Evolutionary conservation across 139 green algal genomes (phyloP), one percentile per base, ranked within the genome.

Genomic region (Tetradesmus lagerheimii): DNA sequence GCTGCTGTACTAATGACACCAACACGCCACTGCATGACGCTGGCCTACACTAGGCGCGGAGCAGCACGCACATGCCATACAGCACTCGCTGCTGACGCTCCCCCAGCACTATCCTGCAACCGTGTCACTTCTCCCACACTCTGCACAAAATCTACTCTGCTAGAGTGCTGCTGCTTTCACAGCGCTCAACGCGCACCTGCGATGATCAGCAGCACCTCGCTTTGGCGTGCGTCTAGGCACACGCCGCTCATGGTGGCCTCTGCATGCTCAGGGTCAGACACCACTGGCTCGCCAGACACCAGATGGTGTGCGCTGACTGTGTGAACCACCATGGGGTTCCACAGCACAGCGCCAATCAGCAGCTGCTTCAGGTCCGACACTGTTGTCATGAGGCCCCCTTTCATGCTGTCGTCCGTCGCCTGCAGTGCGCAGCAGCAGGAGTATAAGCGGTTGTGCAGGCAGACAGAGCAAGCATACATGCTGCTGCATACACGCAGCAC

Each of bases 341-440:
- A 88, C 64, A 88, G 83, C 62, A 88, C 20, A 0, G 83, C 64
- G 12, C 83, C 83, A 16, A 88, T 39, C 35, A 88, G 83, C 83
- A 88, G 83, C 83, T 88, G 83, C 83, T 88, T 88, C 57, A 88
- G 83, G 64, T 88, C 83, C 9, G 62, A 34, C 9, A 88, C 64
- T 41, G 83, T 88, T 0, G 62, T 80, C 37, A 80, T 80, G 18
- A 88, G 64, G 2, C 83, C 83, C 11, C 83, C 83, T 27, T 80
- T 80, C 38, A 88, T 80, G 62, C 38, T 80, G 83, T 88, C 64
- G 38, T 88, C 83, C 2, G 38, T 80, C 0, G 83, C 83, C 83
- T 88, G 83, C 37, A 41, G 37, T 14, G 76, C 37, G 76, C 37
- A 53, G 37, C 14, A 82, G 76, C 15, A 25, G 23, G 18, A 41